Conservation (phyloP, 2,329 filamentous ascomycete genomes). For the Epichloe scottii region DNA sequence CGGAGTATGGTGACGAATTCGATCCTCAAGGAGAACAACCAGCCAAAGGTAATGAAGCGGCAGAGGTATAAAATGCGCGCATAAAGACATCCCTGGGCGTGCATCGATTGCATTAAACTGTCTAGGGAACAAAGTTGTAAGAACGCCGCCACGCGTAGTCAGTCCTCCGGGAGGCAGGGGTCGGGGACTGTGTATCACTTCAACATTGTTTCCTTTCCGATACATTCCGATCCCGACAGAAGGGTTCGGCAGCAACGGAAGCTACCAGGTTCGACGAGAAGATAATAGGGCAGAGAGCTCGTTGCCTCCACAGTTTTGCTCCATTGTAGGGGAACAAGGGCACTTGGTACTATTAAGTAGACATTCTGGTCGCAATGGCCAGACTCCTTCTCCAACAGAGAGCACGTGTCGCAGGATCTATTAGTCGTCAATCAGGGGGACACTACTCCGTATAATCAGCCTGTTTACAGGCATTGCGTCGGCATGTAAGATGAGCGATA, state of each 20-base stretch:
- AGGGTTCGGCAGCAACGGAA: not conserved
- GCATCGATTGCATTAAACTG: not conserved
- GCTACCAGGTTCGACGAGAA: not conserved
- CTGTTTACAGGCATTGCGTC: no score
- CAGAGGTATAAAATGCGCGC: not conserved
- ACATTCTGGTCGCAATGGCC: no score
- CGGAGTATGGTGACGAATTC: constrained; percentile 60
- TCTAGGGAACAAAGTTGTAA: not conserved
- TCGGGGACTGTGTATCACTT: no score
- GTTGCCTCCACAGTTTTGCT: no score
- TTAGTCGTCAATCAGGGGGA: no score
- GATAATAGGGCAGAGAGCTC: not conserved
- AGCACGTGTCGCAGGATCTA: no score
- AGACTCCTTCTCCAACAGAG: no score
- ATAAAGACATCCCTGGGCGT: not conserved
- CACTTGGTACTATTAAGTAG: no score
- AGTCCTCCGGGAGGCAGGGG: no score
- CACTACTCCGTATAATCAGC: no score
- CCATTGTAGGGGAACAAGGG: no score
- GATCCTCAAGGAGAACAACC: constrained; percentile 15
- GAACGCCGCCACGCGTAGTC: not conserved
- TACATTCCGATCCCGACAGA: not conserved
- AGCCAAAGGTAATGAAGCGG: not conserved
- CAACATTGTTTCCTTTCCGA: no score
- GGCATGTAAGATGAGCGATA: not conserved